Conservation (phyloP, 2,329 filamentous ascomycete genomes). For the Trichoderma atroviride region DNA sequence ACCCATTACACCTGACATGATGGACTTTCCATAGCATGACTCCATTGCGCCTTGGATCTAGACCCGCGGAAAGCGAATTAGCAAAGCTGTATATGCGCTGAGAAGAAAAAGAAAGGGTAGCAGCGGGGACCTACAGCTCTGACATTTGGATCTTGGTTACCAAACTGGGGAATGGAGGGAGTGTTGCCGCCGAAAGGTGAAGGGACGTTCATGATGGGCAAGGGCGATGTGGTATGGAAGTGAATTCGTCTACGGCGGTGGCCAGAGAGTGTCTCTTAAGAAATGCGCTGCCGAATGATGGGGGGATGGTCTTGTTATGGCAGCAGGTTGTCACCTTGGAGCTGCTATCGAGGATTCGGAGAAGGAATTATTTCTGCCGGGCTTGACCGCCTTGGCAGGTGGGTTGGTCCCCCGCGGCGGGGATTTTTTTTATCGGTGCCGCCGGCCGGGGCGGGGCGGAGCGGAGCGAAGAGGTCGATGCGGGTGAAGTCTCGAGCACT, state of each 20-base stretch:
- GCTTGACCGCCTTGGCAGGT: conserved; percentile 39
- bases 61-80: conserved; percentile 11
- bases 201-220: conserved; percentile 45
- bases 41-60: conserved; percentile 87
- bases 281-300: not conserved
- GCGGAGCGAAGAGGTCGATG: not conserved
- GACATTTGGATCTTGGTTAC: conserved; percentile 54
- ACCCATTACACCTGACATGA: conserved; percentile 88
- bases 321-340: not conserved
- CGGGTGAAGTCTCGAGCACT: not conserved
- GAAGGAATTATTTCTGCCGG: conserved; percentile 45
- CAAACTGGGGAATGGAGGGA: conserved; percentile 33
- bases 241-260: not conserved
- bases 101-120: not conserved
- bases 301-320: not conserved
- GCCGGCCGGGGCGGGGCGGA: conserved; percentile 8
- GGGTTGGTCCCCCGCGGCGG: conserved; percentile 34
- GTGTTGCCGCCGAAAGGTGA: conserved; percentile 34
- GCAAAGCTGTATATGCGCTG: not conserved
- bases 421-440: conserved; percentile 26
- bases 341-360: not conserved
- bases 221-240: not conserved
- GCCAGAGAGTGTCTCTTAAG: not conserved
- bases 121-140: conserved; percentile 47
- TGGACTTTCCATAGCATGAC: conserved; percentile 85